Evolutionary conservation across 768 basidiomycete species (phyloP), one percentile per base, ranked within the genome.

Genomic region (Leccinum boreale): DNA sequence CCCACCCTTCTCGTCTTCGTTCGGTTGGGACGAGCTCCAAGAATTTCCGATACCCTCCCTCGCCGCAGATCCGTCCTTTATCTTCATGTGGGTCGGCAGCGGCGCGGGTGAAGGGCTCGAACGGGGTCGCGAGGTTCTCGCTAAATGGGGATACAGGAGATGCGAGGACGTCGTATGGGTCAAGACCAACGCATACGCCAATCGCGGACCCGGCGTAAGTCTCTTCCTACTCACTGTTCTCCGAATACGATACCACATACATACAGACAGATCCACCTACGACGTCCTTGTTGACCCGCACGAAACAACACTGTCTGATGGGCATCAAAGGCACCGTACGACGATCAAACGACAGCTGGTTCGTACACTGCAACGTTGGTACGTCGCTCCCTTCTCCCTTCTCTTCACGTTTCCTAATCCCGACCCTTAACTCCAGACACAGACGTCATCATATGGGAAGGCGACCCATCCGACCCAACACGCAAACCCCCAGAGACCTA

Each of bases 111-210:
- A 92, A 50, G 96, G 94, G 0, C 79, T 99, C 28, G 97, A 99
- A 70, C 80, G 88, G 36, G 97, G 97, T 0, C 77, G 96, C 33
- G 96, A 98, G 71, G 78, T 95, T 29, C 80, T 99, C 39, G 90
- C 89, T 1, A 89, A 85, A 72, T 99, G 97, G 97, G 97, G 96
- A 4, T 96, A 94, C 69, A 78, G 94, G 45, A 75, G 97, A 52
- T 97, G 94, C 67, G 97, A 99, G 67, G 97, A 99, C 69, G 91
- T 99, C 19, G 92, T 97, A 5, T 98, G 96, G 95, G 89, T 97
- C 56, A 94, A 92, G 77, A 95, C 93, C 48, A 99, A 98, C 70
- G 81, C 81, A 58, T 78, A 74, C n/a, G 80, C 76, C 23, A 89
- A 90, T 69, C 78, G 78, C 15, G 90, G 90, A 2, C 87, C 92